Base-by-base conservation (phyloP, 1,139 yeast species). In the Protomyces inundatus region DNA sequence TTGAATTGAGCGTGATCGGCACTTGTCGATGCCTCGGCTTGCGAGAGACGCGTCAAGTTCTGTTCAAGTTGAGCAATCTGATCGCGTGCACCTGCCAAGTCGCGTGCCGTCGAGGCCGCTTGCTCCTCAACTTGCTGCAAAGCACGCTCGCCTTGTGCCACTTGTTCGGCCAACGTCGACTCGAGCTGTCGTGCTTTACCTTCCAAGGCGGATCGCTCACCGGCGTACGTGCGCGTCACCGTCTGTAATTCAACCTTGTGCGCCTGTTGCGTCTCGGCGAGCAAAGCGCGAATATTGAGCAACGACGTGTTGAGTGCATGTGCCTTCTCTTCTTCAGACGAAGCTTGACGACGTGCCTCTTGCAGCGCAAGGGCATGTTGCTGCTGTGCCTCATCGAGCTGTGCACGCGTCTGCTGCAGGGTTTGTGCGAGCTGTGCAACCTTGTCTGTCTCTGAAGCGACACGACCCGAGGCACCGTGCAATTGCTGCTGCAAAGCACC, bases 271-370 rank as follows among this genome's bases (percentile, higher is more conserved):
- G 61, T 50, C 14, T 57, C 61, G 32, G 48, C 30, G 48, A 57
- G 55, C 42, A 57, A 14, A 12, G 55, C 33, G 33, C 61, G 39
- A n/a, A 57, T 48, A 36, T 57, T 57, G 32, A 57, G 55, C 48
- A 57, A n/a, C 4, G 61, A 57, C 7, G 54, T 57, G 32, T 57
- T 50, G 48, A 57, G 61, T 6, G 61, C 61, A 6, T 14, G 34
- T 7, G 61, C 40, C n/a, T 57, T 57, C 37, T 57, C 50, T 37
- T 57, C 42, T 33, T 50, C 48, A n/a, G 48, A 42, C n/a, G 12
- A n/a, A 3, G 32, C 48, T 42, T 42, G 48, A 12, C 48, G 48
- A 10, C 32, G 48, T 6, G 32, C 32, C 7, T 16, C 32, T 16
- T 42, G 48, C 32, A 42, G 16, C 30, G n/a, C 48, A 6, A 14